Percentiles rank a stretch among this genome's conserved stretches.
Conservation (phyloP, 441 rosid genomes). For the Biscutella auriculata region DNA sequence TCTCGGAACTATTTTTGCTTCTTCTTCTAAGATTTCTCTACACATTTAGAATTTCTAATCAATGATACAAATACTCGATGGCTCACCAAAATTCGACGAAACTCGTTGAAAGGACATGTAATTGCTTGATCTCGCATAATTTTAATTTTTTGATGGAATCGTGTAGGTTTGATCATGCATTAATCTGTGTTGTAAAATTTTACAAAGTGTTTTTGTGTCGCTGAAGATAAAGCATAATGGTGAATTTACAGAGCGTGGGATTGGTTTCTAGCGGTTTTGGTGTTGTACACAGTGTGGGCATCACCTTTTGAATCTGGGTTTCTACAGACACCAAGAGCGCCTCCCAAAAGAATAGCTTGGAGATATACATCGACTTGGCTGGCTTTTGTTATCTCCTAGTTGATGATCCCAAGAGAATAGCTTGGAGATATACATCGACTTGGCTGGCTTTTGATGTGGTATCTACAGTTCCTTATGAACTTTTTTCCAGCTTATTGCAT, state of each 20-base stretch:
- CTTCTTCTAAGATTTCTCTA: neutral
- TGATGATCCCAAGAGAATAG: constrained; percentile 50
- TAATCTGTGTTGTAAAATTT: neutral
- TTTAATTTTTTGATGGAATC: neutral
- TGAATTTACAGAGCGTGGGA: constrained; percentile 51
- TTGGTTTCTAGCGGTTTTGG: constrained; percentile 53
- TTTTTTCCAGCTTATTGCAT: constrained; percentile 38
- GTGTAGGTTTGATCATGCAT: neutral
- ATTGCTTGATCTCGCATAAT: neutral
- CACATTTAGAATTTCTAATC: no score
- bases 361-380: constrained; percentile 36
- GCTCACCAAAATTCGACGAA: no score
- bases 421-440: constrained; percentile 28
- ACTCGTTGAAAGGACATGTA: neutral
- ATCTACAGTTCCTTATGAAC: constrained; percentile 65
- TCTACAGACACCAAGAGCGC: constrained; percentile 29
- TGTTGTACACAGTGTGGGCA: constrained; percentile 83
- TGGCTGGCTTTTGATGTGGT: constrained; percentile 60
- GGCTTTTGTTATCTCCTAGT: constrained; percentile 44
- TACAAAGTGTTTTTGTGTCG: no score
- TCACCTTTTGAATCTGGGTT: constrained; percentile 82
- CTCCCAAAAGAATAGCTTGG: constrained; percentile 54
- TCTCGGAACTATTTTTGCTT: neutral
- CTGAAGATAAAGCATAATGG: neutral
- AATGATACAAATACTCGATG: no score